Evolutionary conservation across 2,329 filamentous ascomycete genomes (phyloP), one percentile per base, ranked within the genome.

Genomic region (Xylariales sp.): DNA sequence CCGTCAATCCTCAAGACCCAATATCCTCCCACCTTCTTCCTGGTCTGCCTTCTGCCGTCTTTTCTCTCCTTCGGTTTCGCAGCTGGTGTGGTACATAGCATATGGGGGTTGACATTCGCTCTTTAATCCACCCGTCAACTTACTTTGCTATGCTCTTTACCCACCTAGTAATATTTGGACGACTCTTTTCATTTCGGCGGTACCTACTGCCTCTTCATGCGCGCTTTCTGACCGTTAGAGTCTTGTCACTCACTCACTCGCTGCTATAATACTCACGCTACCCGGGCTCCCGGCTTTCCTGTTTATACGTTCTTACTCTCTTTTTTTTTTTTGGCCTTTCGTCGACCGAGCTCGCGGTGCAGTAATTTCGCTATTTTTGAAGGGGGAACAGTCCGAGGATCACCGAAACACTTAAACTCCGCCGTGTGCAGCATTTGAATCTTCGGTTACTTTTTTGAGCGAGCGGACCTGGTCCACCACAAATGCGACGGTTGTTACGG

Each of bases 1-100:
- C 14, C 14, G 28, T 12, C 14, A 38, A 44, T n/a, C 8, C 23
- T 52, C 49, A 53, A 53, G 52, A 55, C 52, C 46, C 46, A 48
- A 48, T 49, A 48, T 41, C 40, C 42, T 50, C 46, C 47, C 47
- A 47, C 45, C 46, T 42, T 17, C 28, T 14, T 35, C 27, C 33
- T 37, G 27, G 42, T 44, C 46, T 48, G 45, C 38, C 46, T 48
- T 31, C 44, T 40, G 43, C 44, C 44, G 38, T 34, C 31, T 49
- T 45, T 44, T 45, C 45, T 29, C 18, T 14, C 28, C 24, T 38
- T 38, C 15, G 13, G 35, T 14, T 28, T 23, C 43, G 24, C n/a
- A n/a, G n/a, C n/a, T n/a, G n/a, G 40, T 38, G 35, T 41, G 30
- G 40, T 42, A 31, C 38, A 31, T 32, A 34, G 20, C 40, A 42